Evolutionary conservation across 345 rosid genomes (phyloP), one percentile per base, ranked within the genome.

Genomic region (Euphorbia peplus): DNA sequence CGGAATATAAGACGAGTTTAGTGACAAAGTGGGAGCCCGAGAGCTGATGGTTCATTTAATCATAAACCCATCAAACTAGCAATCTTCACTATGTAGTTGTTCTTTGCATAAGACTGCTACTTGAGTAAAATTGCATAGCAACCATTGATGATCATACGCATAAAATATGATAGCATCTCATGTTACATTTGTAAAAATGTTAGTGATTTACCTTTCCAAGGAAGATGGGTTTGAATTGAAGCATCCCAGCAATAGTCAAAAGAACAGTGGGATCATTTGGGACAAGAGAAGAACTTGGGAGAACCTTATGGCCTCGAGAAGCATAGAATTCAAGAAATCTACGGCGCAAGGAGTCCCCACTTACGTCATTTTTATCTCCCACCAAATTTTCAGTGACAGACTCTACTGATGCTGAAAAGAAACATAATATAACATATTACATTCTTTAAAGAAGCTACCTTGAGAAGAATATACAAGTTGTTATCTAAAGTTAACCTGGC

Each of bases 181-280:
- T 14, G 25, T 25, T 25, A n/a, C 10, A 0, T n/a, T 19, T 28
- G 11, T 47, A 53, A 58, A n/a, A 19, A 32, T 22, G 1, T 67
- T 58, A 25, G 19, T 41, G 22, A 26, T 29, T n/a, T 81, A 75
- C 98, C 96, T 86, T 85, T 65, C 98, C 98, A 29, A 93, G 98
- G 69, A 91, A 93, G 72, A 93, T 75, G 54, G 96, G 98, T 81
- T 93, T 93, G 72, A 93, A 93, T 69, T 90, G 98, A 81, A 93
- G 95, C 98, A 93, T 93, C 73, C 98, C 98, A 29, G 98, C 98
- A 44, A 93, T 93, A 21, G 96, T 93, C 72, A 93, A 77, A 64
- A 93, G 81, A 74, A 93, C 98, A 10, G 98, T 91, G 46, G 97
- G 97, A 58, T 93, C 98, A 76, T 91, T 95, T 30, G 97, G 97